Base-by-base conservation (phyloP, 345 rosid genomes). In the Arabidopsis suecica region DNA sequence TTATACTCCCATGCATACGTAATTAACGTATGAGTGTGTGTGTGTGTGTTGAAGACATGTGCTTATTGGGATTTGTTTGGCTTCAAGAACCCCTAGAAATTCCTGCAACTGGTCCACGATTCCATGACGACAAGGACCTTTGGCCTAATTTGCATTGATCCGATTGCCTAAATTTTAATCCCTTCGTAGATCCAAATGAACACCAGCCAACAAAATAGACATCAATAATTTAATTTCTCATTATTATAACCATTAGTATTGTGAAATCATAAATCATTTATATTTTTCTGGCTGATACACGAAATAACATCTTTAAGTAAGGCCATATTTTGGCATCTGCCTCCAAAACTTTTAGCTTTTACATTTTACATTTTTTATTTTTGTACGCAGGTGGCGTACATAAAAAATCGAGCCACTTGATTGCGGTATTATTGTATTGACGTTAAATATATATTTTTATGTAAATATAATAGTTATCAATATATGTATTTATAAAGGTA, bases 21-120 rank as follows among this genome's bases (percentile, higher is more conserved):
- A 51, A 61, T 72, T 61, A 44, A 51, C 12, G 41, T 65, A 65
- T 49, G 74, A 38, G 50, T 70, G 41, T 50, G 32, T 28, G 32
- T 28, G 50, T 70, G 41, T 50, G 73, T 71, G 58, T 66, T 16
- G 45, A 69, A 63, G 75, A 76, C 72, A 55, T 63, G 73, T 66
- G 78, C 48, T 53, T 76, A 54, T 73, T 53, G 82, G 71, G 82
- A 78, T 78, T 78, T 73, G 82, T 78, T 73, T 78, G 63, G 78
- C 60, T 61, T 60, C 50, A 78, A 59, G 50, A 66, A 66, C 71
- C 73, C 72, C 77, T 78, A 72, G 54, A 71, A 78, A 72, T 72
- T 66, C 77, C 45, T 72, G 69, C 28, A 58, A 65, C 60, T 71
- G 74, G 78, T 78, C 74, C 81, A 72, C 68, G 82, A 79, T 73